Evolutionary conservation across 1,284 basidiomycete genomes (phyloP), one percentile per base, ranked within the genome.

Genomic region (Ganoderma lingzhi): DNA sequence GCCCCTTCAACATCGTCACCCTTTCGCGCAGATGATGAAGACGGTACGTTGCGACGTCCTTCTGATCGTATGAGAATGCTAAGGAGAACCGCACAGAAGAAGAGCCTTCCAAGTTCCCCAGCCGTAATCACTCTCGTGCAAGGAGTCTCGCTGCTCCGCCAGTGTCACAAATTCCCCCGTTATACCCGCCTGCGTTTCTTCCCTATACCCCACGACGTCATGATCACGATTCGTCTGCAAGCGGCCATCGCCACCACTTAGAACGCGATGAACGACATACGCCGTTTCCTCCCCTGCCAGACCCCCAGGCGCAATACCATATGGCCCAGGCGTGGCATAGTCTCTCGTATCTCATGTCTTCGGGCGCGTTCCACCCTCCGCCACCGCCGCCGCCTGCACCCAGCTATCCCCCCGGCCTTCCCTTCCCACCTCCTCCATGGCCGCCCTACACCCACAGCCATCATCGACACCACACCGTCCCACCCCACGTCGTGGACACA

Each of bases 281-380:
- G 4, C 64, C 58, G 9, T 65, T 56, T 23, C 45, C 68, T 23
- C 8, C 62, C 30, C n/a, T 65, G 1, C 74, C 78, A 19, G 77
- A 80, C 67, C 79, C 80, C 8, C 79, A 81, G 41, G 79, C 80
- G 0, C 81, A 83, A 63, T 76, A 74, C 45, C 73, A 79, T 35
- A 77, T 83, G 59, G 77, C 78, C 0, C 81, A 82, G 60, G 81
- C 82, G 15, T 77, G 81, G 70, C 76, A 81, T 35, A 78, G 80
- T 56, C 67, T 82, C 32, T 76, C 78, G 10, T 79, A 78, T 71
- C 42, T 79, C 8, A 74, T 80, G 72, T 68, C 75, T 12, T 70
- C 70, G 1, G 72, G 73, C 9, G 66, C 60, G 19, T 48, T 69
- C 6, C 67, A 60, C 37, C 77, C 76, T 19, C 69, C 78, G 56